These are phyloP conservation scores for Exophiala aquamarina DNA, from an alignment of 2,329 filamentous ascomycete species.

Conservation along the genomic window DNA sequence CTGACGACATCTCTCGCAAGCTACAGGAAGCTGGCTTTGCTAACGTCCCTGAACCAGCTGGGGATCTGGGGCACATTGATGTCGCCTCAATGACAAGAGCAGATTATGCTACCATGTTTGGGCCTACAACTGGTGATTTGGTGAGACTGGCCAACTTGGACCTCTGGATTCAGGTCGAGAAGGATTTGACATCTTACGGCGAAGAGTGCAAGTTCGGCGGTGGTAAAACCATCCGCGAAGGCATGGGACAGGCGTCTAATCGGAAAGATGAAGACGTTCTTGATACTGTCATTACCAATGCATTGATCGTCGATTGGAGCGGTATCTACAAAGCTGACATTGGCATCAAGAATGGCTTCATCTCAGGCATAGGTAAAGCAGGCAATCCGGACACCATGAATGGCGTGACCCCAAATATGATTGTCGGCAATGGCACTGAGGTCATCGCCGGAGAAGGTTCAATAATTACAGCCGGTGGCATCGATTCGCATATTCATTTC, in stretches of 20 bases:
- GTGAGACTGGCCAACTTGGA: conserved; percentile 80
- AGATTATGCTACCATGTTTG: conserved; percentile 86
- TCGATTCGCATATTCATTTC: conserved; percentile 90
- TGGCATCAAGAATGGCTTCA: conserved; percentile 82
- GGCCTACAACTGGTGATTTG: conserved; percentile 84
- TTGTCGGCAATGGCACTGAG: conserved; percentile 86
- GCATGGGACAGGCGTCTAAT: conserved; percentile 90
- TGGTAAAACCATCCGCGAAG: conserved; percentile 88
- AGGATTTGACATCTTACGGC: conserved; percentile 78
- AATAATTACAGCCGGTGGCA: conserved; percentile 86
- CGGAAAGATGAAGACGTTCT: conserved; percentile 69
- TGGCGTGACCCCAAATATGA: conserved; percentile 72
- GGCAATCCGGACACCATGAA: conserved; percentile 98
- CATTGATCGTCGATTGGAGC: conserved; percentile 83
- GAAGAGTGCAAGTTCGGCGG: conserved; percentile 96
- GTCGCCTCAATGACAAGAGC: conserved; percentile 71
- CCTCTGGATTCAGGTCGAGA: conserved; percentile 87
- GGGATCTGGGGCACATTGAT: conserved; percentile 57
- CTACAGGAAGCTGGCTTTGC: conserved; percentile 74
- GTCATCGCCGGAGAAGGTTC: conserved; percentile 87
- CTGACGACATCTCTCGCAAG: conserved; percentile 64
- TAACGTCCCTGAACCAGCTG: conserved; percentile 67
- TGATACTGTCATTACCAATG: conserved; percentile 86
- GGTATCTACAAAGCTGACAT: conserved; percentile 98
- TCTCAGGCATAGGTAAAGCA: conserved; percentile 88